These are phyloP conservation scores for Ochromonadaceae sp. DNA, from an alignment of 352 stramenopile species.

Conservation along the genomic window DNA sequence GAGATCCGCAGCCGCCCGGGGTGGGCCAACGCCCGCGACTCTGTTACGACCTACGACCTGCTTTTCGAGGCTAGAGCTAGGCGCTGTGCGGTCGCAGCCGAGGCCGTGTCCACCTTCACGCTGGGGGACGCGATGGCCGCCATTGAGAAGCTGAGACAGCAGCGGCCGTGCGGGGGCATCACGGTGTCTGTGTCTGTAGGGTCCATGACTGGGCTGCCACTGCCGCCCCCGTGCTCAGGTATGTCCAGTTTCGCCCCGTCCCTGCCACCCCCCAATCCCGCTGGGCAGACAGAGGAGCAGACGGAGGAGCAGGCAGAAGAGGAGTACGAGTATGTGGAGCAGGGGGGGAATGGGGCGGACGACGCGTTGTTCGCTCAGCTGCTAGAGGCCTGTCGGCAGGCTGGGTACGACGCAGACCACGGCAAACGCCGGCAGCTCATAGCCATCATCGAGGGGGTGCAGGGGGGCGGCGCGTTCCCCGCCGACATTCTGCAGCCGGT, in stretches of 20 bases:
- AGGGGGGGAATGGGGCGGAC: neutral
- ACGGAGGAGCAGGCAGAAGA: conserved; percentile 44
- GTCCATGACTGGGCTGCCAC: too few relatives aligned
- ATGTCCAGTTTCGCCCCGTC: neutral
- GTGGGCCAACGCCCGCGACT: conserved; percentile 10
- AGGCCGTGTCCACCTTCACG: too few relatives aligned
- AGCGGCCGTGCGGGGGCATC: too few relatives aligned
- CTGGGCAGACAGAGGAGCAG: neutral
- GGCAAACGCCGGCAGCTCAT: conserved; percentile 32
- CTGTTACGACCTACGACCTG: neutral
- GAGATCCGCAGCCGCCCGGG: neutral
- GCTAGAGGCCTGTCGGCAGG: conserved; percentile 46
- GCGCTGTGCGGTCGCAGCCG: neutral
- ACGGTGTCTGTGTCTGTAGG: too few relatives aligned
- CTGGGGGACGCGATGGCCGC: conserved; percentile 8
- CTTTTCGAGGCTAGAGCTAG: neutral
- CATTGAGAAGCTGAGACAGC: conserved; percentile 35
- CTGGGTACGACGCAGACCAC: conserved; percentile 44
- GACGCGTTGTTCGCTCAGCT: conserved; percentile 41
- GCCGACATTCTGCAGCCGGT: neutral
- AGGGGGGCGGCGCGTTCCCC: conserved; percentile 26
- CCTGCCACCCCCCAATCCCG: neutral
- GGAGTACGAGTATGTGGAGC: conserved; percentile 22
- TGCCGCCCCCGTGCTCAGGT: neutral
- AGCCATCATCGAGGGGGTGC: conserved; percentile 36